These are phyloP conservation scores for Schizochytrium sp. DNA, from an alignment of 108 stramenopile species.

Conservation along the genomic window DNA sequence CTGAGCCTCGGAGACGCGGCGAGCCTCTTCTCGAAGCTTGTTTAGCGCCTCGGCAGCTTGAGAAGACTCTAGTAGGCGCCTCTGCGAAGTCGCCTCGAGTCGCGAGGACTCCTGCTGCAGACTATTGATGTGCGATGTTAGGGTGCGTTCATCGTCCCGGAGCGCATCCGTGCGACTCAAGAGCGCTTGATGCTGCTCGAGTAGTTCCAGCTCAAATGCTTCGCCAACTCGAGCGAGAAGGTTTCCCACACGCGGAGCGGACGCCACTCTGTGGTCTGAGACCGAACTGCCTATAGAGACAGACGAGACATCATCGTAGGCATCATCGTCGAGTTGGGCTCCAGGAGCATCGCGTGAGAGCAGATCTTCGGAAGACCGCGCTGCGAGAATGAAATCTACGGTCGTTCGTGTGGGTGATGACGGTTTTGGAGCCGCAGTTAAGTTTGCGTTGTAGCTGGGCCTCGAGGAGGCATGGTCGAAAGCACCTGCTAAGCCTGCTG, in stretches of 20 bases:
- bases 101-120: not conserved
- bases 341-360: too few species aligned
- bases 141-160: slow-evolving; percentile 11
- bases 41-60: slow-evolving; percentile 27
- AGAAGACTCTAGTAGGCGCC: not conserved
- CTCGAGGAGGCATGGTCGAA: too few species aligned
- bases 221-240: slow-evolving; percentile 6
- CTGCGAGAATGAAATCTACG: too few species aligned
- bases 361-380: too few species aligned
- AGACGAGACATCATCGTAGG: not conserved
- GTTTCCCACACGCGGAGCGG: not conserved
- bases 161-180: slow-evolving; percentile 33
- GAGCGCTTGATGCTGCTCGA: slow-evolving; percentile 28
- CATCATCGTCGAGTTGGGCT: too few species aligned
- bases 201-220: slow-evolving; percentile 17
- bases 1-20: not conserved
- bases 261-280: not conserved
- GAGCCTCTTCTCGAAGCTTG: not conserved
- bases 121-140: not conserved
- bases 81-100: slow-evolving; percentile 1
- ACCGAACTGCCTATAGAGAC: slow-evolving; percentile 1
- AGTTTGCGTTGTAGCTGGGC: too few species aligned
- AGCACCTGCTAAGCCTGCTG: too few species aligned
- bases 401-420: too few species aligned
- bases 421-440: too few species aligned